phyloP scores from a whole-genome alignment of 768 basidiomycete species.

The Phylloporus sp. region DNA sequence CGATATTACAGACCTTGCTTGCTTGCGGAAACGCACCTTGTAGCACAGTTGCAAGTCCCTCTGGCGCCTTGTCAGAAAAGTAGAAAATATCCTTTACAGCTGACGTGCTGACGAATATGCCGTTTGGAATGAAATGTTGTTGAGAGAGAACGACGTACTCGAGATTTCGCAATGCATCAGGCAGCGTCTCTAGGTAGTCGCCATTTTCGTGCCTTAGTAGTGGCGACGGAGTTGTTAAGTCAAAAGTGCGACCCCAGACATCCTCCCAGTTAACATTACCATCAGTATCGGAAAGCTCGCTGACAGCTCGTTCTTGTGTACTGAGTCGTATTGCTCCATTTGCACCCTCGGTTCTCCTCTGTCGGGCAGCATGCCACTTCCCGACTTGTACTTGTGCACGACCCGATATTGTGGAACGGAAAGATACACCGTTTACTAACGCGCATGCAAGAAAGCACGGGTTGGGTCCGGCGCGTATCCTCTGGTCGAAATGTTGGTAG shows the following conservation, averaged over 20 bases:
- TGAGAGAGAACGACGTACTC: constrained; percentile 17
- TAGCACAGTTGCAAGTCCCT: constrained; percentile 49
- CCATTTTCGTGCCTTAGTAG: not conserved
- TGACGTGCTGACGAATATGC: constrained; percentile 13
- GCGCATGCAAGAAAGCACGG: constrained; percentile 60
- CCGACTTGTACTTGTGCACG: constrained; percentile 59
- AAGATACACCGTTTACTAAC: constrained; percentile 38
- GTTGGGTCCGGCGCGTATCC: constrained; percentile 24
- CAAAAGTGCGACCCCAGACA: constrained; percentile 39
- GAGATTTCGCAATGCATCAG: constrained; percentile 34
- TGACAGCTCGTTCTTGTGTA: constrained; percentile 1
- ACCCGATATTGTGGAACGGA: constrained; percentile 63
- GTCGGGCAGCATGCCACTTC: constrained; percentile 59
- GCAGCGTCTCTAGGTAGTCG: constrained; percentile 24
- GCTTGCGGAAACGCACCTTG: constrained; percentile 37
- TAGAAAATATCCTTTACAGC: constrained; percentile 38
- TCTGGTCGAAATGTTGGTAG: constrained; percentile 6
- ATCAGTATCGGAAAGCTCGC: constrained; percentile 1
- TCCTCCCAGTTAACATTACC: constrained; percentile 44
- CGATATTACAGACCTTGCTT: constrained; percentile 40
- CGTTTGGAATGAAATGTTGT: not conserved
- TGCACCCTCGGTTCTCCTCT: constrained; percentile 11
- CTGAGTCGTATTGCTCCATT: not conserved
- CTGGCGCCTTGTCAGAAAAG: constrained; percentile 53
- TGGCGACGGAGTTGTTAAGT: constrained; percentile 1